These are phyloP conservation scores for Capsicum chinense DNA, from an alignment of 257 asterid species.

Conservation along the genomic window DNA sequence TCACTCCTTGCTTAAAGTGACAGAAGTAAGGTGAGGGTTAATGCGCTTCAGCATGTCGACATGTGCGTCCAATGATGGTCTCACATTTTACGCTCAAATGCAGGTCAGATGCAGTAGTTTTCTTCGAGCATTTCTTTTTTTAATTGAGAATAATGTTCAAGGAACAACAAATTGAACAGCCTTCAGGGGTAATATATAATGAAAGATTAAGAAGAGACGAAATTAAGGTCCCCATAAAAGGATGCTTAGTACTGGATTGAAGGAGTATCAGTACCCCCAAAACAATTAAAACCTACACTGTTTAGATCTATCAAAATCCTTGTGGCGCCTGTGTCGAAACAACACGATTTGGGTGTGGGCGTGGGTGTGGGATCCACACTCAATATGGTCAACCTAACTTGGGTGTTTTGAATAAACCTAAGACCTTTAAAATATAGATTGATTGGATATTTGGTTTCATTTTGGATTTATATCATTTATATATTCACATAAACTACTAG, in stretches of 20 bases:
- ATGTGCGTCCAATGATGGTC: not conserved
- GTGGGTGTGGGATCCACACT: no score
- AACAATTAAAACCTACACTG: not conserved
- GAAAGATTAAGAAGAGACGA: not conserved
- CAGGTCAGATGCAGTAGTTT: not conserved
- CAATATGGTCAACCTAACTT: no score
- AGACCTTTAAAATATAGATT: no score
- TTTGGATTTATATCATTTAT: no score
- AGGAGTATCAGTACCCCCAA: slow-evolving; percentile 6
- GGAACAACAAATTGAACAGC: slow-evolving; percentile 12
- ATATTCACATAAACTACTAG: no score
- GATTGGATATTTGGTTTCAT: no score
- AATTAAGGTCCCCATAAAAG: not conserved
- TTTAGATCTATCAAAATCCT: not conserved
- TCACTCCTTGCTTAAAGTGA: slow-evolving; percentile 12
- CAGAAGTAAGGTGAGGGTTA: not conserved
- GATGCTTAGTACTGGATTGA: slow-evolving; percentile 3
- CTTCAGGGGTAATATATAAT: not conserved
- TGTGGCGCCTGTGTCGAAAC: no score
- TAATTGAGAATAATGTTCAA: not conserved
- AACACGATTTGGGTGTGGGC: no score
- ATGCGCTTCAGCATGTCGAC: not conserved
- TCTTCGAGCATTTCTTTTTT: not conserved
- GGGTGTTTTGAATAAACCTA: no score
- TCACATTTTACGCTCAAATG: not conserved